These are phyloP conservation scores for Quercus alba DNA, from an alignment of 306 rosid genomes.

Conservation along the genomic window DNA sequence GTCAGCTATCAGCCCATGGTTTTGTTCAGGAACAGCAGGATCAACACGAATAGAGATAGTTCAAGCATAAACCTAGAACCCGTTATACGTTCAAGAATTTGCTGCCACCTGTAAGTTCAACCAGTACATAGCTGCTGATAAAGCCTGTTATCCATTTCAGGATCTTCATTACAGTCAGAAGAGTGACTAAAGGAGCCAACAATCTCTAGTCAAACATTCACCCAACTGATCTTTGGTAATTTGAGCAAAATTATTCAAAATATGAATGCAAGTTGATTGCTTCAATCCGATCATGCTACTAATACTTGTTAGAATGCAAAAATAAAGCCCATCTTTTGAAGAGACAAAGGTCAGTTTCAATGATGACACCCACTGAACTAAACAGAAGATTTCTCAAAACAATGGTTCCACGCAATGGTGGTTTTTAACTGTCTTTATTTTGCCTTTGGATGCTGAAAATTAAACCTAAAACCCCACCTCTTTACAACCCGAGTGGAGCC, in stretches of 20 bases:
- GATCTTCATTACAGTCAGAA: constrained; percentile 70
- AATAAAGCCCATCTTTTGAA: neutral
- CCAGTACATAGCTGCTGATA: constrained; percentile 98
- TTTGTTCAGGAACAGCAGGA: constrained; percentile 40
- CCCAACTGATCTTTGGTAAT: constrained; percentile 8
- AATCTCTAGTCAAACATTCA: neutral
- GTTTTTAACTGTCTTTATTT: neutral
- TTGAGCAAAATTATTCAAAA: neutral
- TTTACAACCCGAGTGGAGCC: neutral
- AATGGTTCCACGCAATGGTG: too few relatives aligned
- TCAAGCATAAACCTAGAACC: constrained; percentile 38
- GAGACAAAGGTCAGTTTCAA: neutral
- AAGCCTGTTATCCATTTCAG: constrained; percentile 95
- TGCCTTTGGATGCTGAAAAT: neutral
- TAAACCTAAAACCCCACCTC: neutral
- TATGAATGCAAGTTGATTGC: constrained; percentile 1
- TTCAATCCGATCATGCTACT: neutral
- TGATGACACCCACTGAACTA: neutral
- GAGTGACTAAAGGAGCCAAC: constrained; percentile 10
- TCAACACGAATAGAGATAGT: constrained; percentile 35
- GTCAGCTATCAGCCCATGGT: constrained; percentile 30
- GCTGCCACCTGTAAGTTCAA: constrained; percentile 69
- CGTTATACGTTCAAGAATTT: constrained; percentile 19
- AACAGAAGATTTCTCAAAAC: neutral
- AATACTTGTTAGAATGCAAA: neutral